phyloP scores from a whole-genome alignment of 192 early-diverging fungal genomes.

The Jimgerdemannia flammicorona region DNA sequence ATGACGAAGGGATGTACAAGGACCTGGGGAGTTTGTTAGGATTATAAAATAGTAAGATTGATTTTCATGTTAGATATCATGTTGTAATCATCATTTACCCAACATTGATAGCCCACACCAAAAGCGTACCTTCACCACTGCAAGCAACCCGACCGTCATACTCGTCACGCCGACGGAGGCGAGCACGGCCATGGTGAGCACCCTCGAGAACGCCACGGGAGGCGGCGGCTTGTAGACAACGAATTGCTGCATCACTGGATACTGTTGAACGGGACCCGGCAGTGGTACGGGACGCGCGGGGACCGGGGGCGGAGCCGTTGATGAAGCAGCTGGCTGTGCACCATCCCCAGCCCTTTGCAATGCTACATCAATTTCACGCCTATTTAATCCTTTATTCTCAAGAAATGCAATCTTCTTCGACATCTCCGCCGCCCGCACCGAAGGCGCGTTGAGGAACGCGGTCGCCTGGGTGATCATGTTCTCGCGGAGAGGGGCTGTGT shows the following conservation, averaged over 20 bases:
- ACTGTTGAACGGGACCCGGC: slow-evolving; percentile 1
- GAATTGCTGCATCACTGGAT: slow-evolving; percentile 16
- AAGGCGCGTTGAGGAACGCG: slow-evolving; percentile 71
- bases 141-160: slow-evolving; percentile 21
- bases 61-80: not conserved
- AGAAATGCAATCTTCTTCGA: slow-evolving; percentile 75
- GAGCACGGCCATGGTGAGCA: slow-evolving; percentile 21
- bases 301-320: slow-evolving; percentile 2
- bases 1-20: slow-evolving; percentile 4
- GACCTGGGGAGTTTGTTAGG: slow-evolving; percentile 1
- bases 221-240: slow-evolving; percentile 15
- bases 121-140: slow-evolving; percentile 25
- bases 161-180: slow-evolving; percentile 19
- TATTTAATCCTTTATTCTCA: slow-evolving; percentile 68
- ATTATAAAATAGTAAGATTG: not conserved
- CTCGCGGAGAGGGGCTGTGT: slow-evolving; percentile 41
- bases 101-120: not conserved
- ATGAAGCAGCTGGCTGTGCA: not conserved
- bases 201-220: slow-evolving; percentile 14
- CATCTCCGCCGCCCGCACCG: slow-evolving; percentile 66
- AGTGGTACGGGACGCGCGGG: slow-evolving; percentile 11
- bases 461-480: slow-evolving; percentile 57
- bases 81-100: not conserved
- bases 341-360: slow-evolving; percentile 25
- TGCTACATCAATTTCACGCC: slow-evolving; percentile 69